These are phyloP conservation scores for Veloporphyrellus conicus DNA, from an alignment of 1,284 basidiomycete genomes.

Conservation along the genomic window DNA sequence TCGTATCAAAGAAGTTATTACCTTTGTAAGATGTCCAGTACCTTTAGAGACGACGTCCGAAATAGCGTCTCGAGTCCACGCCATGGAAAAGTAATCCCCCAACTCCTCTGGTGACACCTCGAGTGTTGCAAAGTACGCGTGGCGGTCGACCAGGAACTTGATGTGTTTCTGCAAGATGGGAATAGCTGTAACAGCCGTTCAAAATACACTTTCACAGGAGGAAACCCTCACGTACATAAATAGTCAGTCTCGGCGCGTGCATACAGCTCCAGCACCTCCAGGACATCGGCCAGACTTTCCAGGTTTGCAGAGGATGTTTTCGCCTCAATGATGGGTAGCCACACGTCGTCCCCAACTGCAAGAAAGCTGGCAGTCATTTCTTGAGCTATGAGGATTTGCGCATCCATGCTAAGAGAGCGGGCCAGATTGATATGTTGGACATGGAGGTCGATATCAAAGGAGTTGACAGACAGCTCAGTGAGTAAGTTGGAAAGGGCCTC, in stretches of 20 bases:
- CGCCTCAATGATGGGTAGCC: slow-evolving; percentile 58
- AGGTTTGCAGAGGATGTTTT: slow-evolving; percentile 48
- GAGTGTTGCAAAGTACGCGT: slow-evolving; percentile 45
- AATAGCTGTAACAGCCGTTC: slow-evolving; percentile 50
- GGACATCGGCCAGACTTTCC: slow-evolving; percentile 46
- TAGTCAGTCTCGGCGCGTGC: slow-evolving; percentile 74
- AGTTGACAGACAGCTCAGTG: slow-evolving; percentile 51
- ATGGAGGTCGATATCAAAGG: slow-evolving; percentile 60
- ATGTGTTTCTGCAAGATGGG: slow-evolving; percentile 67
- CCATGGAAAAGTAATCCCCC: slow-evolving; percentile 50
- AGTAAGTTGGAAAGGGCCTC: slow-evolving; percentile 60
- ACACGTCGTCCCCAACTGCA: slow-evolving; percentile 63
- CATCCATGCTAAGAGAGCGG: slow-evolving; percentile 50
- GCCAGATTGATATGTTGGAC: slow-evolving; percentile 60
- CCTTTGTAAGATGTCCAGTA: slow-evolving; percentile 57
- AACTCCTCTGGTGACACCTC: slow-evolving; percentile 46
- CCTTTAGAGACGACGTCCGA: slow-evolving; percentile 56
- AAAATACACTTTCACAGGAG: slow-evolving; percentile 6
- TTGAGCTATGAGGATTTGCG: slow-evolving; percentile 55
- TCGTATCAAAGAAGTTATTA: slow-evolving; percentile 23
- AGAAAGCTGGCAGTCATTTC: slow-evolving; percentile 63
- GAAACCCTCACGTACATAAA: slow-evolving; percentile 56
- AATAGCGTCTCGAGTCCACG: slow-evolving; percentile 59
- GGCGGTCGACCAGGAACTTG: slow-evolving; percentile 58
- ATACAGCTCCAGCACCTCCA: slow-evolving; percentile 62